Evolutionary conservation across 345 rosid genomes (phyloP), one percentile per base, ranked within the genome.

Genomic region (Pistacia atlantica): DNA sequence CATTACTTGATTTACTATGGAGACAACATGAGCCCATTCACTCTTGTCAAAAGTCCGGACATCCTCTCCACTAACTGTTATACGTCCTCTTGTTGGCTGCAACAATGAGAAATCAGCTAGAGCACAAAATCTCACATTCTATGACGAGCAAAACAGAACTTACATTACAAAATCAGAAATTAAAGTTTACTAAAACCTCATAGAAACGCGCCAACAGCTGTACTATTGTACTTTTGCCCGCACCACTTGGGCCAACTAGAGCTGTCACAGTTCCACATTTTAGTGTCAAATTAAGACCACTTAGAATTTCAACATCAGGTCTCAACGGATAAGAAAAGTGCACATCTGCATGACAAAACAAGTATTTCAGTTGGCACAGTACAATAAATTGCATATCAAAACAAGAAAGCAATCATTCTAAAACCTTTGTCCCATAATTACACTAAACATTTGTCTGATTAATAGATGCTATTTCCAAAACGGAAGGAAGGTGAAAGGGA

Each of bases 141-240:
- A 33, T 67, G 20, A 8, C 38, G 58, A 37, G 65, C 33, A 60
- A 46, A 20, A 59, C 11, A 67, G 22, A 61, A 33, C 55, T 35
- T 57, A 33, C 11, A 38, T 35, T 65, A 31, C 31, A 55, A 77
- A 64, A 75, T 25, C n/a, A 45, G 71, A 31, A 51, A 31, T 20
- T 33, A 56, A 17, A 62, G 64, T 45, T 75, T 61, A 67, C 8
- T 17, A 16, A 31, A 74, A 95, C 99, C 98, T 95, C 98, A 51
- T 95, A 95, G 79, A 95, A 91, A 71, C 98, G 97, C 66, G 98
- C 93, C 89, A 95, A 80, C 46, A 95, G 88, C 85, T 95, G 99
- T 75, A 95, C 98, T 77, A 95, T 79, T 46, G 99, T 95, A 80
- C 98, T 95, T 84, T 95, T 95, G 42, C 99, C 98, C 28, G 99